Evolutionary conservation across 345 rosid genomes (phyloP), one percentile per base, ranked within the genome.

Genomic region (Clarkia xantiana): DNA sequence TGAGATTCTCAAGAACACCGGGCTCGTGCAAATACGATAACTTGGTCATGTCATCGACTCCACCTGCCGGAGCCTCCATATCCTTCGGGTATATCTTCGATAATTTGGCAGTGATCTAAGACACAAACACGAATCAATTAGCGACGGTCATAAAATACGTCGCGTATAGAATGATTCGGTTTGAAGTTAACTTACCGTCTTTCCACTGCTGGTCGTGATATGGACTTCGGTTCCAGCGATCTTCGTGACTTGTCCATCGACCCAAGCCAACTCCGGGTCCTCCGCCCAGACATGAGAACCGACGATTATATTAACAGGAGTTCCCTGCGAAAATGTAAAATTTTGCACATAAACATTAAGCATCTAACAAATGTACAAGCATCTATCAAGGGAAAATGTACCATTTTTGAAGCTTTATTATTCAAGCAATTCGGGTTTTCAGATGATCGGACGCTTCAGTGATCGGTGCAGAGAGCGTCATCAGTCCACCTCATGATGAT

Each of bases 11-110:
- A 63, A 88, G 62, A 63, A 88, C 97, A 66, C 97, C 97, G 44
- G 97, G 97, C 71, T 88, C 97, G 15, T 88, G 97, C 67, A 88
- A 63, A 64, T 88, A 88, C 11, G 97, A 88, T 10, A 88, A 78
- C 72, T 84, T 88, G 58, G 94, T 84, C 97, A 88, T 88, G 74
- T 84, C 97, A 81, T 88, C 97, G 57, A 88, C 94, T 45, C 97
- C 97, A 34, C 93, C 97, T 16, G 91, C 71, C 14, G 94, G 89
- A 59, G 94, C 95, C 76, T 89, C 97, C 66, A 72, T 65, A 62
- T 89, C 97, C 43, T 82, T 82, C 12, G 97, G 97, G 53, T 76
- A 82, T 60, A 82, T 49, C 65, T 75, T 85, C 20, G 94, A 75
- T 54, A 89, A 49, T 18, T 68, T 76, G 49, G 82, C 76, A 18